A percentile compares a stretch with the other conserved stretches of the same genome.
Evolutionary conservation across 108 stramenopile genomes (phyloP).

Genomic region (Pseudonitzschia multistriata): DNA sequence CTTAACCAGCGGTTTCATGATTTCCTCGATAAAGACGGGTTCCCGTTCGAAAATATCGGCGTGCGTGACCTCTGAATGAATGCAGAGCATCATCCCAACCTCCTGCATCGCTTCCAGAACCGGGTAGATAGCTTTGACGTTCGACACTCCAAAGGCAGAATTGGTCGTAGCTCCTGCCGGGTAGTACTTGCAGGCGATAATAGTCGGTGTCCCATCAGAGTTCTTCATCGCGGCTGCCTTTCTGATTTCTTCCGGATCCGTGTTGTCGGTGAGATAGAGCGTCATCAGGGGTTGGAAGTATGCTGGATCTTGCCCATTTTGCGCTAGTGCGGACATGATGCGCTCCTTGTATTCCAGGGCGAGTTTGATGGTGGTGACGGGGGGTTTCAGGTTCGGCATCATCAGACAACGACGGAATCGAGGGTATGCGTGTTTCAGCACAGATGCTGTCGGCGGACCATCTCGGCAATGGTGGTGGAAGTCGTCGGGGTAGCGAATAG

Average conservation of each 20-base stretch:
- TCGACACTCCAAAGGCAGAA: constrained; percentile 92
- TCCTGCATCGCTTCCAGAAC: constrained; percentile 89
- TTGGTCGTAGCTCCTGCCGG: constrained; percentile 99
- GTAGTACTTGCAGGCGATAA: constrained; percentile 95
- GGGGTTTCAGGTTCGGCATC: constrained; percentile 98
- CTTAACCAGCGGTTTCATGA: constrained; percentile 85
- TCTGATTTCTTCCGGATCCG: constrained; percentile 90
- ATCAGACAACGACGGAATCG: constrained; percentile 85
- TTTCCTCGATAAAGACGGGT: constrained; percentile 89
- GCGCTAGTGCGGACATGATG: constrained; percentile 52
- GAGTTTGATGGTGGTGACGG: constrained; percentile 88
- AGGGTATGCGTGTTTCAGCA: constrained; percentile 65
- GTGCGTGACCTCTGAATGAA: constrained; percentile 96
- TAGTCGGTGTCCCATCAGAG: constrained; percentile 49
- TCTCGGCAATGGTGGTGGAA: constrained; percentile 95
- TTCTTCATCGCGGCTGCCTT: constrained; percentile 61
- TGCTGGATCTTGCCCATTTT: constrained; percentile 5
- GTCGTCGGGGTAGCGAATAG: constrained; percentile 36
- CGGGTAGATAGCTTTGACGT: constrained; percentile 81
- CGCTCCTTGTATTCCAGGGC: constrained; percentile 90
- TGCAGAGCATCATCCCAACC: constrained; percentile 91
- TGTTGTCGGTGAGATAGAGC: constrained; percentile 95
- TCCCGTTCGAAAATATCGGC: constrained; percentile 98
- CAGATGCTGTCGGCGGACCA: constrained; percentile 50
- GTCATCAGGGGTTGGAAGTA: constrained; percentile 87